Percentiles rank a stretch among this genome's conserved stretches.
Conservation (phyloP, 352 stramenopile species). For the Achlya hypogyna region DNA sequence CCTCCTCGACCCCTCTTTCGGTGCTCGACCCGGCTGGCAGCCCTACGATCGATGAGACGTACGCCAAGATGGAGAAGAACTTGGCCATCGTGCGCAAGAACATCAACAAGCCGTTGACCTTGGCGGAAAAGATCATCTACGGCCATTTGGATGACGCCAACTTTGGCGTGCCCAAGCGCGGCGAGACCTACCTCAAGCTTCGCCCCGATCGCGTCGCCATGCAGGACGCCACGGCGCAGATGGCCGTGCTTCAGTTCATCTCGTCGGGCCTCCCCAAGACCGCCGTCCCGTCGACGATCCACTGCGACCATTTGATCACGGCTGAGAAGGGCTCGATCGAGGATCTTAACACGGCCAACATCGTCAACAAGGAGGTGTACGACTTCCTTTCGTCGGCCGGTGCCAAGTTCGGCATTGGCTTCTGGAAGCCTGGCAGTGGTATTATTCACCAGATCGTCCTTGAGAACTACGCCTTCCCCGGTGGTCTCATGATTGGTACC, state of each 20-base stretch:
- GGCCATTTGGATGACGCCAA: slow-evolving; percentile 87
- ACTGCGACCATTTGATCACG: slow-evolving; percentile 93
- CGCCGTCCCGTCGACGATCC: slow-evolving; percentile 87
- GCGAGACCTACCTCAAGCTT: slow-evolving; percentile 90
- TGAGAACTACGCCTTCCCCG: slow-evolving; percentile 93
- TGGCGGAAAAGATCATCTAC: slow-evolving; percentile 94
- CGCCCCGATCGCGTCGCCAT: slow-evolving; percentile 89
- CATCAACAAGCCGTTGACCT: slow-evolving; percentile 83
- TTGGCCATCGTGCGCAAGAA: slow-evolving; percentile 84
- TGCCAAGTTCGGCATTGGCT: slow-evolving; percentile 91
- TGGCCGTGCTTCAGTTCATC: slow-evolving; percentile 94
- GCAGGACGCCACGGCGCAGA: slow-evolving; percentile 91
- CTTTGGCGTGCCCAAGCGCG: slow-evolving; percentile 60
- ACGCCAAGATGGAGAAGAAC: slow-evolving; percentile 89
- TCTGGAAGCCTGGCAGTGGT: slow-evolving; percentile 89
- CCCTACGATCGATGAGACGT: slow-evolving; percentile 88
- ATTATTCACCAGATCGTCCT: slow-evolving; percentile 94
- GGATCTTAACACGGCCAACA: slow-evolving; percentile 85
- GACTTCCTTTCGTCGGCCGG: slow-evolving; percentile 87
- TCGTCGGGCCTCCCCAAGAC: slow-evolving; percentile 90
- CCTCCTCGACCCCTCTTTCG: slow-evolving; percentile 69
- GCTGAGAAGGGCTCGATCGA: slow-evolving; percentile 84
- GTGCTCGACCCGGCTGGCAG: slow-evolving; percentile 86
- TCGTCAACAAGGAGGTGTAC: slow-evolving; percentile 89
- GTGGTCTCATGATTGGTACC: slow-evolving; percentile 91